A percentile compares a stretch with the other conserved stretches of the same genome.
phyloP scores from a whole-genome alignment of 306 rosid species.

The Acacia melanoxylon region DNA sequence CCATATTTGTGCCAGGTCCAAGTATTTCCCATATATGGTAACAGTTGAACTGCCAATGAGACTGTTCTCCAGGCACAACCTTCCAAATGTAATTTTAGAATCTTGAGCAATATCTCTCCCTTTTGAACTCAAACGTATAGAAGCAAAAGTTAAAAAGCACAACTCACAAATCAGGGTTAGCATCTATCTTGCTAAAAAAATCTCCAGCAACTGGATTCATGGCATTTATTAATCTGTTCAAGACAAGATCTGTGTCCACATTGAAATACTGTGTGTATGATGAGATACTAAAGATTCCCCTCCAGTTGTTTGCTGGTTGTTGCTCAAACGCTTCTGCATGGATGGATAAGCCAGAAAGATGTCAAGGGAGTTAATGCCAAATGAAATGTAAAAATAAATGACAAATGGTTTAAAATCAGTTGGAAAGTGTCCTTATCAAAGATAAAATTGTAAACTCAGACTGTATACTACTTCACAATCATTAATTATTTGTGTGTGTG shows the following conservation, averaged over 20 bases:
- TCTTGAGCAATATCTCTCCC: neutral
- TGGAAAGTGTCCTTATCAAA: neutral
- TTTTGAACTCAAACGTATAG: slow-evolving; percentile 10
- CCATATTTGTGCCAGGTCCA: slow-evolving; percentile 1
- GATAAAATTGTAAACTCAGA: neutral
- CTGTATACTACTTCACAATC: neutral
- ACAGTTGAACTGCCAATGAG: slow-evolving; percentile 11
- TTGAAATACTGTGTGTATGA: slow-evolving; percentile 88
- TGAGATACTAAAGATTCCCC: slow-evolving; percentile 74
- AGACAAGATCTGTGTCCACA: slow-evolving; percentile 83
- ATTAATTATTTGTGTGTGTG: neutral
- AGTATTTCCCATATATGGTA: slow-evolving; percentile 6
- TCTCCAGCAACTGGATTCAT: slow-evolving; percentile 80
- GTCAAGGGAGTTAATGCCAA: neutral
- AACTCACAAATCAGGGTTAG: slow-evolving; percentile 96
- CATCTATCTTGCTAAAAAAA: slow-evolving; percentile 87
- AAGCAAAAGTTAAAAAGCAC: slow-evolving; percentile 16
- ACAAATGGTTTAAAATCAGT: neutral
- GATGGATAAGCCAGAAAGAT: slow-evolving; percentile 25
- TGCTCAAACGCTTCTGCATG: slow-evolving; percentile 78
- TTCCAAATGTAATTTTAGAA: neutral
- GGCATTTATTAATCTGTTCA: slow-evolving; percentile 80
- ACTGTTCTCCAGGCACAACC: neutral
- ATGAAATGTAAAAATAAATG: neutral
- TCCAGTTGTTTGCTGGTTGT: slow-evolving; percentile 90